Base-by-base conservation (phyloP, 192 early-diverging fungal species). In the Bifiguratus adelaidae region DNA sequence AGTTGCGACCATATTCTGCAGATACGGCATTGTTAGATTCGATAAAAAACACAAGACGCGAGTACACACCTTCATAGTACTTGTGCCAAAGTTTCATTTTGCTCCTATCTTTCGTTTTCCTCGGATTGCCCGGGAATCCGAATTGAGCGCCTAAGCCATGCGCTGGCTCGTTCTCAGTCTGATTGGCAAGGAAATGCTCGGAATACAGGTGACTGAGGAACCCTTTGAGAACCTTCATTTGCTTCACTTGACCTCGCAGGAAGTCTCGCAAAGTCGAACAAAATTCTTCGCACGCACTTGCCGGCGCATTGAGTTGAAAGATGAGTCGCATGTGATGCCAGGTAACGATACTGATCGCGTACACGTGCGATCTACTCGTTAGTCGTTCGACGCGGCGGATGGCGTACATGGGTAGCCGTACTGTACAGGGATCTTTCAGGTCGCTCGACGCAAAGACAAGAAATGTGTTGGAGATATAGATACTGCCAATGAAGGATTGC, bases 221-320 rank as follows among this genome's bases (percentile, higher is more conserved):
- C 2, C 77, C 61, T 52, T 92, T 91, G 43, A 93, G 58, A 19
- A 76, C 72, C 40, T 88, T 85, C 91, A 99, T 94, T 0, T 71
- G 41, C 30, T 69, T 66, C 3, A 93, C 74, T 53, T 89, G 84
- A 1, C 69, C 57, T 34, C 86, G 75, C 16, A 92, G 52, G 38
- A 87, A 76, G 13, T 71, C 75, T 27, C 76, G 84, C 40, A 99
- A 61, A 4, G 75, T 61, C n/a, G 58, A 55, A 59, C 91, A 97
- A 58, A 96, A 89, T 18, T 73, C 67, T 55, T 97, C 88, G 42
- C 79, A 84, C 46, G 68, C 67, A 36, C 21, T 23, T 6, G 29
- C 42, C 25, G 78, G 78, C 33, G 76, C 70, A 32, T 82, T 71
- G 11, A 62, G 34, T 30, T 52, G 29, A 24, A 52, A 56, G 0